Evolutionary conservation across 2,329 filamentous ascomycete genomes (phyloP), one percentile per base, ranked within the genome.

Genomic region (Metarhizium album): DNA sequence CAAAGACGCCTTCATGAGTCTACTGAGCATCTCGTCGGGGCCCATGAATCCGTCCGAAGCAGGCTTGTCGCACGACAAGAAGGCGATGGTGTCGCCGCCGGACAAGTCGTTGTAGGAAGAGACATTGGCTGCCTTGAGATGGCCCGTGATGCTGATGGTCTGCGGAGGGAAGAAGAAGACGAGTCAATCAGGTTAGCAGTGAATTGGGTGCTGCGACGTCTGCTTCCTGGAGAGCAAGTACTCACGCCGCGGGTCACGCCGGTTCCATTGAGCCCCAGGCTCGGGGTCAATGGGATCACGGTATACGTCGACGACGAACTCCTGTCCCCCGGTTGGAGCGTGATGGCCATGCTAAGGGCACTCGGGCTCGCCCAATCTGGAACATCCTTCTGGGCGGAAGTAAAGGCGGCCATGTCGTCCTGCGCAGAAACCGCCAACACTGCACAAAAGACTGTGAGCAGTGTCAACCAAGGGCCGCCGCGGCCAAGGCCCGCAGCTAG

Each of bases 1-100:
- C 5, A 82, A 79, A 7, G 69, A 67, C 37, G 62, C 66, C 37
- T 64, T 69, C 70, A 80, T 78, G 33, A 82, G 66, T 4, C 67
- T 64, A 51, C 72, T 69, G 47, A 87, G 72, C 57, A 80, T 74
- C 50, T 64, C 59, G 48, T 70, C 64, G 2, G 76, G 68, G 48
- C 64, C 64, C 47, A 78, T 69, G 48, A 69, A 69, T 42, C 69
- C 65, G 47, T 66, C 59, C 50, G 64, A 59, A 42, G 67, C 62
- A 29, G 66, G 62, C 11, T 67, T 55, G 60, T 83, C 80, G 67
- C 81, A 84, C 48, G 68, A 75, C 37, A 84, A 64, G 54, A 76
- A 81, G 22, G 76, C 74, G 37, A 84, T 74, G 29, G 69, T 61
- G 23, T 68, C 61, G 29, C 47, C 33, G 3, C 59, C 54, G 11